phyloP scores from a whole-genome alignment of 2,329 filamentous ascomycete genomes.

The Monilinia laxa region DNA sequence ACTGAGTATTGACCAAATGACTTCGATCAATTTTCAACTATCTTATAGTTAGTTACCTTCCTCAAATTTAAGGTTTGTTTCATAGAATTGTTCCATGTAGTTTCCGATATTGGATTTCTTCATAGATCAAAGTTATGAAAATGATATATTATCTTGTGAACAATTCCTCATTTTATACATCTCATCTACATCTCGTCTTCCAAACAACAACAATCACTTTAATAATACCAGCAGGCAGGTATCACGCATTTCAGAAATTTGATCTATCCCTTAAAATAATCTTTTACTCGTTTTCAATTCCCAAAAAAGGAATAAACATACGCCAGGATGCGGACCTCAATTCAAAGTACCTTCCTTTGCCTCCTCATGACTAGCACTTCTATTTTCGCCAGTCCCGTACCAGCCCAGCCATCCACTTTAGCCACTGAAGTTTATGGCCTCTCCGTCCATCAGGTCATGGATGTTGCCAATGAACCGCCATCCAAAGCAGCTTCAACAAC shows the following conservation, averaged over 20 bases:
- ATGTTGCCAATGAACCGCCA: neutral
- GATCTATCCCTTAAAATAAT: neutral
- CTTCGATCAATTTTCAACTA: too few species aligned
- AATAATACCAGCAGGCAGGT: neutral
- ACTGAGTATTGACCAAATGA: too few species aligned
- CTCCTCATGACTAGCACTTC: slow-evolving; percentile 1
- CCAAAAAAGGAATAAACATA: neutral
- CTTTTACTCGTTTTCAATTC: neutral
- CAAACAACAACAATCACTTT: neutral
- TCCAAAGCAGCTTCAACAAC: neutral
- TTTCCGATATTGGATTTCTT: neutral
- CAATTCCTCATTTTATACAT: neutral
- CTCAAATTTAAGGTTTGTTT: slow-evolving; percentile 7
- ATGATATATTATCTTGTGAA: neutral
- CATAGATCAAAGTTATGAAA: neutral
- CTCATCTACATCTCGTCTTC: neutral
- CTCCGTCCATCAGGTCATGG: neutral
- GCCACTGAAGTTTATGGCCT: neutral
- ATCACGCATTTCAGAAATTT: neutral
- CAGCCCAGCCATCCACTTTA: neutral
- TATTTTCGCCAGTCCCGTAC: slow-evolving; percentile 5
- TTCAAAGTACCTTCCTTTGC: neutral
- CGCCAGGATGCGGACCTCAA: slow-evolving; percentile 11
- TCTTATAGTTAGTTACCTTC: too few species aligned
- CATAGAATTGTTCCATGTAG: neutral